A percentile compares a stretch with the other conserved stretches of the same genome.
phyloP scores from a whole-genome alignment of 805 yeast species.

The Myxozyma neotropica region DNA sequence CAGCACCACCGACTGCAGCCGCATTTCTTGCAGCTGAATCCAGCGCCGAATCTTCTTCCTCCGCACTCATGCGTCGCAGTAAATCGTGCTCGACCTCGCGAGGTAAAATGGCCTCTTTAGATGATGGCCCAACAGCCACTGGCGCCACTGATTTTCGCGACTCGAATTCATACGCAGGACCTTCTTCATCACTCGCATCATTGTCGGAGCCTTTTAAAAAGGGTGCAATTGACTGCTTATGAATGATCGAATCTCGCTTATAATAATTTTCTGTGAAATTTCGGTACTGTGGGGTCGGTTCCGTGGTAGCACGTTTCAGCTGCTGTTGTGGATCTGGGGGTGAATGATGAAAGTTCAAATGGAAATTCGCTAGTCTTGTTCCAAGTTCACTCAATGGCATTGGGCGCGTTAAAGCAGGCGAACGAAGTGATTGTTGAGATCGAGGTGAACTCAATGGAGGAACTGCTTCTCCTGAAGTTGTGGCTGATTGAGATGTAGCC shows the following conservation, averaged over 20 bases:
- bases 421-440: neutral
- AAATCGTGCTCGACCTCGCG: conserved; percentile 19
- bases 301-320: neutral
- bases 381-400: neutral
- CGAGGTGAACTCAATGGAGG: neutral
- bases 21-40: neutral
- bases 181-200: conserved; percentile 6
- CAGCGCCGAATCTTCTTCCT: neutral
- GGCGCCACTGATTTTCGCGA: neutral
- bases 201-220: neutral
- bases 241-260: conserved; percentile 1
- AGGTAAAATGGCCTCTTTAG: neutral
- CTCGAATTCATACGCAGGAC: conserved; percentile 7
- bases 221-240: neutral
- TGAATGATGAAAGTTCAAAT: neutral
- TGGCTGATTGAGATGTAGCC: neutral
- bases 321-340: too few relatives aligned
- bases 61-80: conserved; percentile 18
- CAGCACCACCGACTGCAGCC: neutral
- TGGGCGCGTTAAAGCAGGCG: neutral
- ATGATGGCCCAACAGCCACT: neutral
- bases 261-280: conserved; percentile 1
- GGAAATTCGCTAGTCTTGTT: conserved; percentile 1
- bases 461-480: too few relatives aligned
- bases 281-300: neutral